Base-by-base conservation (phyloP, 768 basidiomycete genomes). In the Trametes cubensis region DNA sequence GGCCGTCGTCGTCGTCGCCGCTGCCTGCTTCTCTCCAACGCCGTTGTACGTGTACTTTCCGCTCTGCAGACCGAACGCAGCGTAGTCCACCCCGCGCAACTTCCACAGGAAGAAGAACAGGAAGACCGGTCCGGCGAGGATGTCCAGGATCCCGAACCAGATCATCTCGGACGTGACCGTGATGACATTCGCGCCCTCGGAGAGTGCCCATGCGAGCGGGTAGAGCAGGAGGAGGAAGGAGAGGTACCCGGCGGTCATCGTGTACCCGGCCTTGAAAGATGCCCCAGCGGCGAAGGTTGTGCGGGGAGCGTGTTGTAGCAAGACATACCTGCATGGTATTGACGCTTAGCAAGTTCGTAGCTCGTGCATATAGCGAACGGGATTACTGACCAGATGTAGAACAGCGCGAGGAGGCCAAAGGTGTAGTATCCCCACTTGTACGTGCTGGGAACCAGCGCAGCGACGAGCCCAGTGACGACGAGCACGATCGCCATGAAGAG, bases 221-320 rank as follows among this genome's bases (percentile, higher is more conserved):
- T 85, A 85, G n/a, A 83, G 64, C 59, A 81, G 58, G 80, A 82
- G 85, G 65, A 85, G 74, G 72, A 83, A 77, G n/a, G 79, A 75
- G 63, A 86, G 74, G 72, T 78, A 78, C 13, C 63, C 66, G 5
- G 81, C 78, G 20, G 77, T 76, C n/a, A 58, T 25, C 11, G 71
- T 57, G 67, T 75, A 79, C 7, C 71, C 69, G 6, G 26, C 11
- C 18, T 70, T 72, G 39, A 74, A 69, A 10, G 56, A 51, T 0
- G 56, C 63, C 42, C 66, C 66, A 14, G 67, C 65, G 46, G 70
- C 64, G 68, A 72, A 75, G 18, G 69, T 67, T 17, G 63, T 69
- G 49, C 68, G 62, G 7, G 67, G 56, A 11, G 71, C 71, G 8
- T 74, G 70, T 17, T 60, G 64, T 13, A 77, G 68, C 11, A 79